Evolutionary conservation across 2,329 filamentous ascomycete genomes (phyloP).

Genomic region (Pleomassaria siparia): DNA sequence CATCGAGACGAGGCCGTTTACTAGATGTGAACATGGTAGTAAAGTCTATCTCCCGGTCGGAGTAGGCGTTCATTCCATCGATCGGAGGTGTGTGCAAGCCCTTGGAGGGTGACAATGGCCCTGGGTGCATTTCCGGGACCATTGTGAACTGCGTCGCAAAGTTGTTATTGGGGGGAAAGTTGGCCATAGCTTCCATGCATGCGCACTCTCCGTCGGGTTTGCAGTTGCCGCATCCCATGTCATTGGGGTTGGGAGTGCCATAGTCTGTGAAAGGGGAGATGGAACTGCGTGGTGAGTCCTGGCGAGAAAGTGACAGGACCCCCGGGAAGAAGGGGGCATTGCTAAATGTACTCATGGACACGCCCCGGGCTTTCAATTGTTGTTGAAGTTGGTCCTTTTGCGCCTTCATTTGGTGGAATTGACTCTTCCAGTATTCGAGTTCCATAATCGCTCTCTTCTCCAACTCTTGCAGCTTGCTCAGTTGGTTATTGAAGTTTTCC

Average conservation of each 20-base stretch:
- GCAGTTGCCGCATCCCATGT: constrained; percentile 28
- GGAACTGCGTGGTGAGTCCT: constrained; percentile 17
- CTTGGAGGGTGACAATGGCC: constrained; percentile 17
- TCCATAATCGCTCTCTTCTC: constrained; percentile 14
- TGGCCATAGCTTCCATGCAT: constrained; percentile 34
- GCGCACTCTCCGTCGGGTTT: constrained; percentile 32
- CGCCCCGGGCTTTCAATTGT: constrained; percentile 3
- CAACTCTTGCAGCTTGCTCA: constrained; percentile 13
- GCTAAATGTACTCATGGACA: not conserved
- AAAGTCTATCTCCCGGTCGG: constrained; percentile 27
- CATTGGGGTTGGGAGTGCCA: constrained; percentile 18
- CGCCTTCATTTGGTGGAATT: not conserved
- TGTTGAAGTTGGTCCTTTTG: constrained; percentile 3
- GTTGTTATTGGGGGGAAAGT: constrained; percentile 15
- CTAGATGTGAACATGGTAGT: constrained; percentile 27
- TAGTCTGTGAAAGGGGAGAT: constrained; percentile 12
- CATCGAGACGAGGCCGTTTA: constrained; percentile 12
- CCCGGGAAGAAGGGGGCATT: not conserved
- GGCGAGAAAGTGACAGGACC: constrained; percentile 11
- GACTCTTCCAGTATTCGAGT: constrained; percentile 19
- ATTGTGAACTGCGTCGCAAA: constrained; percentile 27
- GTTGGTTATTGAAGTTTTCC: constrained; percentile 6
- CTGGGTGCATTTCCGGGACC: constrained; percentile 2
- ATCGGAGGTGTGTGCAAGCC: constrained; percentile 13
- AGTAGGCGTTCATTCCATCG: constrained; percentile 6